Evolutionary conservation across 2,329 filamentous ascomycete species (phyloP), one percentile per base, ranked within the genome.

Genomic region (Metarhizium robertsii): DNA sequence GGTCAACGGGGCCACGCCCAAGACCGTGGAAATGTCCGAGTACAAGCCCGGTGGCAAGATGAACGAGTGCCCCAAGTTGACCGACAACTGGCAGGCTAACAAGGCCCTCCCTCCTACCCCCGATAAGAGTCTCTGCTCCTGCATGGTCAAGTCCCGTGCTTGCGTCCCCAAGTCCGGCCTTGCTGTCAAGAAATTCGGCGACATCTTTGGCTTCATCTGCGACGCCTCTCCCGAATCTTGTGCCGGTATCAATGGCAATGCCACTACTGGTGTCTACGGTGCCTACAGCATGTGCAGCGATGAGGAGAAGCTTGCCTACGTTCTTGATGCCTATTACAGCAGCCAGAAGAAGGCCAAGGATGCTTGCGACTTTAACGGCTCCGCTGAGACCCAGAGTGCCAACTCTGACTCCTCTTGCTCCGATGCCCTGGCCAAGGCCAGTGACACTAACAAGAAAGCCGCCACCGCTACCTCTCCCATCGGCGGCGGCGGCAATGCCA

Each of bases 31-130:
- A 61, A 83, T 81, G 66, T 74, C 73, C 63, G 73, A 76, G 43
- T 99, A 96, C 82, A 83, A 66, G 43, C 82, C 89, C n/a, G 79
- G 79, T 69, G 92, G 90, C 80, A 83, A 81, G 52, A 75, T 84
- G 29, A 79, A 81, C 53, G 69, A 79, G 50, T 99, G 94, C 82
- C 94, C 94, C 29, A 75, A 75, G 16, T 72, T 85, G 56, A 75
- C 71, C 63, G 61, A 71, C 42, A 75, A 74, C 66, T 99, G 94
- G 92, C 75, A 79, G 62, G 71, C 69, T 47, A 78, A 80, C 59
- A 76, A 79, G 47, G 76, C 74, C 56, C 88, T 99, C 38, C 94
- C 94, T 32, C 92, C 92, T 10, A 82, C 81, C 11, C 91, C 92
- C 60, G 90, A 97, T 74, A 67, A 81, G 49, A 67, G 83, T 48